Conservation (phyloP, 768 basidiomycete genomes). For the Rhizopogon sp. region DNA sequence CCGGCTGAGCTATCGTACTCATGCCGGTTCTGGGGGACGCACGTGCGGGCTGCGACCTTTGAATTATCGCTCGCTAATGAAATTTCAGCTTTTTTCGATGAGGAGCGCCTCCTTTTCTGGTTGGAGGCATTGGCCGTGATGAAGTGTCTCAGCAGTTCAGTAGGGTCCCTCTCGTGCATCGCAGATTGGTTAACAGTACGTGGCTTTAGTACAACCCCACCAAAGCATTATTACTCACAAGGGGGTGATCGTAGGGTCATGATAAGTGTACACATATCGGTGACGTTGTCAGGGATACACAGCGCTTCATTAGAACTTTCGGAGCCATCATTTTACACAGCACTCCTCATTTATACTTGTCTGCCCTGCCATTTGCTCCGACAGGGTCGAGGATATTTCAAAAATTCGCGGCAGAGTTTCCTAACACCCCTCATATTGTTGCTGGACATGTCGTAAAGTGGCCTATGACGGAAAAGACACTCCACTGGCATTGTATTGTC, state of each 20-base stretch:
- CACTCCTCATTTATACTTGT: slow-evolving; percentile 1
- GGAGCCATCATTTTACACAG: background rate
- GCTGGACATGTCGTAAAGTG: background rate
- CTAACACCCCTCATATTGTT: background rate
- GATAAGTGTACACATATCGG: too few relatives aligned
- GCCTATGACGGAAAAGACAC: background rate
- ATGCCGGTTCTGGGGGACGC: slow-evolving; percentile 20
- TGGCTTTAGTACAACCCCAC: too few relatives aligned
- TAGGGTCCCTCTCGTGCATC: background rate
- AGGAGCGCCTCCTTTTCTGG: slow-evolving; percentile 5
- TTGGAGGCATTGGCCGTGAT: background rate
- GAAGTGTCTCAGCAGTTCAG: background rate
- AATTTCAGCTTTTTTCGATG: background rate
- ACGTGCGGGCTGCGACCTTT: background rate
- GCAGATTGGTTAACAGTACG: background rate
- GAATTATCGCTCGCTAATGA: background rate
- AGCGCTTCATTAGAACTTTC: background rate
- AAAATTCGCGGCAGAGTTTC: background rate
- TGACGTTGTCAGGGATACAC: too few relatives aligned
- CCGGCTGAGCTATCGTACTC: slow-evolving; percentile 22
- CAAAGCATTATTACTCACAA: too few relatives aligned
- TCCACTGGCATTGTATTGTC: background rate
- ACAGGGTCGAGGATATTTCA: background rate
- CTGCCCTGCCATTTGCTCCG: background rate
- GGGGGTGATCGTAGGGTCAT: too few relatives aligned